Evolutionary conservation across 148 eudicot species (phyloP), one percentile per base, ranked within the genome.

Genomic region (Spergularia marina): DNA sequence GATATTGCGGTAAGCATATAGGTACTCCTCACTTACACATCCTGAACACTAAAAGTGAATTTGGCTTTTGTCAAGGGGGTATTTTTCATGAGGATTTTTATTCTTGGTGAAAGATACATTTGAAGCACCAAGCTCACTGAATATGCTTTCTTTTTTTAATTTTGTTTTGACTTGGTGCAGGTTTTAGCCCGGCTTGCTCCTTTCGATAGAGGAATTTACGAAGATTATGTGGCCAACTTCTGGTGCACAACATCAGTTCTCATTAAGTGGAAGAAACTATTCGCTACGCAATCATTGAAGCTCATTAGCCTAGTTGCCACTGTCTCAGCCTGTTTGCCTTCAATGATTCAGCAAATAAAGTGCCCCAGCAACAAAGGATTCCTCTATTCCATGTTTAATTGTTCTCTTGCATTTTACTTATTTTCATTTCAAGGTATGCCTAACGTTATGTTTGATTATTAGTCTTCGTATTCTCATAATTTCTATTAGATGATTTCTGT

Each of bases 211-310:
- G 98, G 98, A 23, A 72, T 94, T 69, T 94, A 91, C 67, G 97
- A 90, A 82, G 97, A 94, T 74, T 94, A 91, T 68, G 97, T 94
- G 51, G 98, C 98, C 75, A 94, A 94, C 76, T 91, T 94, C 79
- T 94, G 98, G 97, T 89, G 98, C 86, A 86, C 96, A 18, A 84
- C 96, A 40, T 90, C 98, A 53, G 68, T 89, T 55, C 74, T 90
- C 18, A 71, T 90, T 55, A 92, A 95, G 80, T 92, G 97, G 98
- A 90, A 92, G 81, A 83, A 81, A 79, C 76, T 89, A 80, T 88
- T 90, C 79, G 44, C 87, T 40, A 81, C 83, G 41, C 90, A 72
- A 44, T 77, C 89, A 56, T 77, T 90, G 64, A 90, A 82, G 85
- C 85, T 85, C 61, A 65, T 92, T 65, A 82, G 96, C 79, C 79